phyloP scores from a whole-genome alignment of 2,329 filamentous ascomycete genomes.

The Sarocladium brachiariae region DNA sequence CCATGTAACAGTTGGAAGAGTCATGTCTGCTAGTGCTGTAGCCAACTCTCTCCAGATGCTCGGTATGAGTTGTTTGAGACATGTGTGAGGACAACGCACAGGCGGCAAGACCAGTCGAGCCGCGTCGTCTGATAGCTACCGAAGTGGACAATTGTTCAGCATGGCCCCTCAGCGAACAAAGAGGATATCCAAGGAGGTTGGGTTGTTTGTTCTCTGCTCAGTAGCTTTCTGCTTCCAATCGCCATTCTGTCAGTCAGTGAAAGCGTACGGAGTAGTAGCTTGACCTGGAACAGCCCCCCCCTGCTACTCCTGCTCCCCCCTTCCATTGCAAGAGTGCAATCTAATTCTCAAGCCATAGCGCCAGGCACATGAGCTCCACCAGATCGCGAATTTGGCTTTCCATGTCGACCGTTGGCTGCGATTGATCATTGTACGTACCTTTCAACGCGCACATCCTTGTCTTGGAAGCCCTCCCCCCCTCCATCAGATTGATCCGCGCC shows the following conservation, averaged over 20 bases:
- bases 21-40: no score
- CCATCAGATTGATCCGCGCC: no score
- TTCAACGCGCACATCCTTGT: background rate
- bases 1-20: no score
- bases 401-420: background rate
- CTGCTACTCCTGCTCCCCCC: background rate
- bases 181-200: no score
- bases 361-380: conserved; percentile 5
- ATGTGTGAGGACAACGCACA: background rate
- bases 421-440: background rate
- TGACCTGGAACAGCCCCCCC: background rate
- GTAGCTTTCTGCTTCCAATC: no score
- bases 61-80: background rate
- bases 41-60: background rate
- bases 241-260: no score
- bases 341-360: conserved; percentile 6
- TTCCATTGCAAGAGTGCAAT: background rate
- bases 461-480: background rate
- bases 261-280: no score
- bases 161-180: no score
- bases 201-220: no score
- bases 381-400: conserved; percentile 1
- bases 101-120: no score
- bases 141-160: no score
- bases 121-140: no score